phyloP scores from a whole-genome alignment of 257 asterid species.

The Cordia subcordata region DNA sequence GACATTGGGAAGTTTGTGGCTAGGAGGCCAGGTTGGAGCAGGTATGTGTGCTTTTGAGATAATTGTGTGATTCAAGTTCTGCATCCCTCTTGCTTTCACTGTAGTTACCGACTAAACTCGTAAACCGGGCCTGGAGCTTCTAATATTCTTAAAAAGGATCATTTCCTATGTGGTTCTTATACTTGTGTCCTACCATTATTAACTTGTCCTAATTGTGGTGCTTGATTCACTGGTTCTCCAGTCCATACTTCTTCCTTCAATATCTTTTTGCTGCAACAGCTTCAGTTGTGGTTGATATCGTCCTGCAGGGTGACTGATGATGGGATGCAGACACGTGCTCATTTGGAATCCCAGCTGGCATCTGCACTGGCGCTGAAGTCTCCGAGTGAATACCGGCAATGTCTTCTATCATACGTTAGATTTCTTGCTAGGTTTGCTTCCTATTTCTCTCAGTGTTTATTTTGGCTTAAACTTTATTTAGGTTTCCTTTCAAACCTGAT shows the following conservation, averaged over 20 bases:
- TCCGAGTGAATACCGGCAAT: conserved; percentile 84
- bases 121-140: too few species aligned
- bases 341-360: conserved; percentile 92
- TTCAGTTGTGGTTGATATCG: conserved; percentile 23
- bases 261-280: conserved; percentile 11
- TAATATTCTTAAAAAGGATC: too few species aligned
- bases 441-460: conserved; percentile 4
- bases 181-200: too few species aligned
- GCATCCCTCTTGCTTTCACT: neutral
- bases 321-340: conserved; percentile 91
- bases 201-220: too few species aligned
- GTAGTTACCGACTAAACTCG: too few species aligned
- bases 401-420: conserved; percentile 79
- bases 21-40: conserved; percentile 93
- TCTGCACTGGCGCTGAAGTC: conserved; percentile 90
- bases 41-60: conserved; percentile 33
- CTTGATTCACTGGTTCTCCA: conserved; percentile 8
- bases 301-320: conserved; percentile 91
- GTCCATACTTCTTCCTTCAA: neutral
- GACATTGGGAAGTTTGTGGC: conserved; percentile 90
- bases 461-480: neutral
- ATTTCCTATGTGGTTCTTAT: too few species aligned
- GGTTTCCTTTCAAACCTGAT: neutral
- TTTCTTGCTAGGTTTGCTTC: conserved; percentile 77
- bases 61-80: neutral